Base-by-base conservation (phyloP, 306 rosid genomes). In the Dicorynia guianensis region DNA sequence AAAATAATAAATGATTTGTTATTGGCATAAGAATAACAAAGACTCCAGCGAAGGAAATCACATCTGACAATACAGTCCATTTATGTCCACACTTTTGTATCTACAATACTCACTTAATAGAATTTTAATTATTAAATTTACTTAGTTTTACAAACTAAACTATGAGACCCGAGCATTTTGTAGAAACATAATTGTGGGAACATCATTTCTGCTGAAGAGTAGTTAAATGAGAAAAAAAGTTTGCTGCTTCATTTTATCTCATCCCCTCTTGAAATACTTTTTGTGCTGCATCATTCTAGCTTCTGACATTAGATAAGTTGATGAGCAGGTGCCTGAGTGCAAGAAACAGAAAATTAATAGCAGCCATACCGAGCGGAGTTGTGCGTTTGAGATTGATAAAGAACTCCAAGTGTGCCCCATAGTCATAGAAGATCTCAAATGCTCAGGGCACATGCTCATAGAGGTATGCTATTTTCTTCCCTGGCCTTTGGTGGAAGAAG, bases 371-470 rank as follows among this genome's bases (percentile, higher is more conserved):
- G 98, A 96, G 54, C 84, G 91, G 55, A 90, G 89, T 83, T 83
- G 86, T 76, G 96, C 96, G 59, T 82, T 84, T 75, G 96, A 90
- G 47, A 43, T 87, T 47, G 87, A 86, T 43, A 82, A 76, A 56
- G 90, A 82, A 20, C 87, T 10, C 52, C 88, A 58, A 83, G 59
- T 82, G 13, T 92, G 87, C 76, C 98, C 97, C 61, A 89, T 95
- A 53, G 87, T 92, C 19, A 90, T 95, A 44, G 97, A 95, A 79
- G 97, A 95, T 80, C 92, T 95, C 35, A 93, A 86, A 74, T 53
- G 77, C 77, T 67, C 91, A 8, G 97, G 96, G 25, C 91, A 86
- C 81, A 85, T 95, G 90, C 91, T 89, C 65, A 86, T 92, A 58
- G 89, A 95, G 97, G 98, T 92, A 65, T 74, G 38, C 39, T 57